Base-by-base conservation (phyloP, 129 eudicot species). In the Glebionis coronaria region DNA sequence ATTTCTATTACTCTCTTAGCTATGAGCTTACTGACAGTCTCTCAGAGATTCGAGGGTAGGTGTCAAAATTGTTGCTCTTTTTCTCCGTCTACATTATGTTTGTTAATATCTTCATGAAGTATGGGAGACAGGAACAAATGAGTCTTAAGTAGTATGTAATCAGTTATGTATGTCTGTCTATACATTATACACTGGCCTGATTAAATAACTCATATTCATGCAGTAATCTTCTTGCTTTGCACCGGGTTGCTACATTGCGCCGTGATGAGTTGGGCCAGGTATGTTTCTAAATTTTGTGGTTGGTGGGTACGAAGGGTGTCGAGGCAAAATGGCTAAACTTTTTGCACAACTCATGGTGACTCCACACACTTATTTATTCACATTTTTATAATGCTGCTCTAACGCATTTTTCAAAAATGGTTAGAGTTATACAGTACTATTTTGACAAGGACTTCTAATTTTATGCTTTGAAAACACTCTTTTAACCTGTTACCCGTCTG, bases 261-360 rank as follows among this genome's bases (percentile, higher is more conserved):
- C 95, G 79, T 82, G 98, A 93, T 69, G 98, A 93, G 75, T 73
- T 88, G 81, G 98, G 98, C 61, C 98, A 93, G 98, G 98, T 93
- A 72, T 69, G 85, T 79, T 60, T 62, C 40, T 70, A n/a, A 18
- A 14, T 58, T 16, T 27, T 58, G 12, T 69, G 53, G 12, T 15
- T 54, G 56, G 13, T 10, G 14, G 42, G 20, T 49, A 15, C 16
- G 19, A 2, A 12, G 16, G 16, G 54, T 0, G 27, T 12, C 2
- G 44, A 12, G 63, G 25, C 63, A 57, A 57, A 56, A 12, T 4
- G 5, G 25, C 1, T 23, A 19, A 7, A 11, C 14, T 18, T 9
- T 15, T 56, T 56, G 40, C 40, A 31, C 40, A 9, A 8, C 7
- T 31, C 40, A 31, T 31, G 40, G 1, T 31, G 40, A 31, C 7